Evolutionary conservation across 2,329 filamentous ascomycete species (phyloP).

Genomic region (Moelleriella libera): DNA sequence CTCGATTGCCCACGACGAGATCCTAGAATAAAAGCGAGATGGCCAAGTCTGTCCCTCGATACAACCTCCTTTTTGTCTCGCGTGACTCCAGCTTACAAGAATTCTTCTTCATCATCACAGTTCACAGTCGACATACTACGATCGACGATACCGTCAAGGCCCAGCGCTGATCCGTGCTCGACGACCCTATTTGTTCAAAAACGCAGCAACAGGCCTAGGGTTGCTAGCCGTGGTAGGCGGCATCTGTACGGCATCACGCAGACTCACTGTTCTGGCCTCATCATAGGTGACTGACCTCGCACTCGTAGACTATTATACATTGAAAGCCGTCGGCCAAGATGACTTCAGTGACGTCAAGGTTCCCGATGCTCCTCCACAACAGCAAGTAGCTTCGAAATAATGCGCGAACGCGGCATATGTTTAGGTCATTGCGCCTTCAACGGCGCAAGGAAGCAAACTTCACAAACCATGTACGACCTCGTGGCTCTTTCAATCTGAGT

Average conservation of each 20-base stretch:
- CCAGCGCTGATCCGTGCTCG: constrained; percentile 83
- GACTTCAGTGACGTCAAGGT: constrained; percentile 93
- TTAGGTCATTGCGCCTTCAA: too few species aligned
- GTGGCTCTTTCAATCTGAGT: too few species aligned
- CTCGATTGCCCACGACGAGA: too few species aligned
- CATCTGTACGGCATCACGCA: constrained; percentile 62
- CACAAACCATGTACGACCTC: too few species aligned
- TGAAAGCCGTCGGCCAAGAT: constrained; percentile 83
- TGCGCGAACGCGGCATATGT: too few species aligned
- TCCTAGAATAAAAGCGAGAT: neutral
- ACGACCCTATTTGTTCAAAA: constrained; percentile 83
- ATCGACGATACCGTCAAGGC: constrained; percentile 71
- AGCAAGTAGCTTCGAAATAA: constrained; percentile 7
- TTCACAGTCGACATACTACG: constrained; percentile 67
- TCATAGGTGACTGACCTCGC: neutral
- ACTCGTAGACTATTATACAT: constrained; percentile 42
- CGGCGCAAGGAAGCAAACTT: too few species aligned
- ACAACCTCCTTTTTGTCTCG: neutral
- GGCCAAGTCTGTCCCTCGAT: neutral
- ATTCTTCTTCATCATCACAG: constrained; percentile 11
- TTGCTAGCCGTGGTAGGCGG: constrained; percentile 63
- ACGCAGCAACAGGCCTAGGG: constrained; percentile 65
- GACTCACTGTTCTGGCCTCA: neutral
- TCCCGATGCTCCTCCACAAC: constrained; percentile 52
- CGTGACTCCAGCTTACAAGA: neutral